These are phyloP conservation scores for Mycena floridula DNA, from an alignment of 768 basidiomycete species.

Conservation along the genomic window DNA sequence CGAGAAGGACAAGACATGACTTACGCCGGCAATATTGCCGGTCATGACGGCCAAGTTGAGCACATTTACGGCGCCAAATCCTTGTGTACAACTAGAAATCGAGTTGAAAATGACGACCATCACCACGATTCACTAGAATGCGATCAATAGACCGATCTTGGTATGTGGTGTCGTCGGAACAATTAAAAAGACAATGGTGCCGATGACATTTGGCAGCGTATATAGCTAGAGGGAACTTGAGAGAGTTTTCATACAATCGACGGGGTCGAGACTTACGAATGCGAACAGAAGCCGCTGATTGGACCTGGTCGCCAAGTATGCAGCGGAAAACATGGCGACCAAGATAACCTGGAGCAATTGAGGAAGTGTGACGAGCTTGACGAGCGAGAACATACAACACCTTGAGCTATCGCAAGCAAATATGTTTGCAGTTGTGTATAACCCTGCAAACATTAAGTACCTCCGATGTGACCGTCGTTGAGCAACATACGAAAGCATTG, in stretches of 20 bases:
- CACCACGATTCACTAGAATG: conserved; percentile 36
- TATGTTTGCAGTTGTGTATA: conserved; percentile 45
- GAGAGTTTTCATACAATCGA: neutral
- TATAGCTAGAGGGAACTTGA: conserved; percentile 24
- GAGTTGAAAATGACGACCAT: neutral
- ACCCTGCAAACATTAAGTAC: conserved; percentile 25
- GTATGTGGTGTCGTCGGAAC: conserved; percentile 33
- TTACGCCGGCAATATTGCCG: conserved; percentile 37
- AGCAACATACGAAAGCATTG: conserved; percentile 31
- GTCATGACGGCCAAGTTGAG: conserved; percentile 42
- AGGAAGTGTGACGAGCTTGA: too few relatives aligned
- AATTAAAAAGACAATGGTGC: conserved; percentile 42
- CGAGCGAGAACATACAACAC: too few relatives aligned
- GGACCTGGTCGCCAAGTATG: conserved; percentile 33
- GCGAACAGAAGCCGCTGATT: conserved; percentile 42
- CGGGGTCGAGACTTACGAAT: conserved; percentile 21
- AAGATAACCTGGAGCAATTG: too few relatives aligned
- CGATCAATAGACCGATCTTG: conserved; percentile 40
- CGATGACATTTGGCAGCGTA: conserved; percentile 42
- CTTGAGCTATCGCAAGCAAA: conserved; percentile 43
- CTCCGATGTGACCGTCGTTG: neutral
- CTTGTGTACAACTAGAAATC: conserved; percentile 33
- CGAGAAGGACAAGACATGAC: too few relatives aligned
- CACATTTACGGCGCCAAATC: conserved; percentile 39
- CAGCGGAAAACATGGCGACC: conserved; percentile 35